A percentile compares a stretch with the other conserved stretches of the same genome.
Conservation (phyloP, 768 basidiomycete genomes). For the Chlorophyllum brunneum region DNA sequence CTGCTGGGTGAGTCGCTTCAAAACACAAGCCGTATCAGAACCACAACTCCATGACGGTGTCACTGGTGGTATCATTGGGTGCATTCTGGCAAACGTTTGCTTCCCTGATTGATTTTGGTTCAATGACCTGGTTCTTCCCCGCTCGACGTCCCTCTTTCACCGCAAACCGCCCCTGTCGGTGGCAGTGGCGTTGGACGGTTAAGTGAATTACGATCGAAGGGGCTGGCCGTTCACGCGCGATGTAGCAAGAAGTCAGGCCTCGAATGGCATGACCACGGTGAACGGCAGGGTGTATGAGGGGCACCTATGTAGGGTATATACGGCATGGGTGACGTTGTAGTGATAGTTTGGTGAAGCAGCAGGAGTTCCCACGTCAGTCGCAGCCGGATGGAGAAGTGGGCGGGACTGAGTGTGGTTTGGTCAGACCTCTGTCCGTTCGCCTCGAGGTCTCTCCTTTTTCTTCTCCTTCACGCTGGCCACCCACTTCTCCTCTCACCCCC, state of each 20-base stretch:
- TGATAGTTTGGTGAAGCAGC: neutral
- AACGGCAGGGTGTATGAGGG: neutral
- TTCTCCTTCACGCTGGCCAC: constrained; percentile 11
- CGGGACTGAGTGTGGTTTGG: constrained; percentile 8
- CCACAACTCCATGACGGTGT: constrained; percentile 58
- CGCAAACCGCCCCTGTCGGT: constrained; percentile 25
- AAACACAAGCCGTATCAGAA: too few relatives aligned
- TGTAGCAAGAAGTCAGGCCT: constrained; percentile 1
- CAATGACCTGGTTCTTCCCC: constrained; percentile 56
- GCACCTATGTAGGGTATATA: neutral
- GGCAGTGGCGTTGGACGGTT: constrained; percentile 22
- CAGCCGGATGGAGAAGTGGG: constrained; percentile 6
- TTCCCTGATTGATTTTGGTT: constrained; percentile 52
- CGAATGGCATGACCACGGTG: neutral
- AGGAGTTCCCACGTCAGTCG: constrained; percentile 10
- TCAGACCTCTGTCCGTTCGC: neutral
- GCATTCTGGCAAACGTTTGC: constrained; percentile 57
- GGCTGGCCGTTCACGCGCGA: constrained; percentile 41
- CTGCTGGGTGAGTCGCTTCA: constrained; percentile 54
- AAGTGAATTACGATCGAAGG: constrained; percentile 26
- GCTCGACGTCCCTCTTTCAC: constrained; percentile 41
- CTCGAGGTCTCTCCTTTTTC: constrained; percentile 8
- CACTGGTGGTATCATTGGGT: constrained; percentile 50
- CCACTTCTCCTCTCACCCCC: neutral
- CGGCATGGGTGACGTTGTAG: neutral